These are phyloP conservation scores for Backusella tarrabulga DNA, from an alignment of 192 early-diverging fungal species.

Conservation along the genomic window DNA sequence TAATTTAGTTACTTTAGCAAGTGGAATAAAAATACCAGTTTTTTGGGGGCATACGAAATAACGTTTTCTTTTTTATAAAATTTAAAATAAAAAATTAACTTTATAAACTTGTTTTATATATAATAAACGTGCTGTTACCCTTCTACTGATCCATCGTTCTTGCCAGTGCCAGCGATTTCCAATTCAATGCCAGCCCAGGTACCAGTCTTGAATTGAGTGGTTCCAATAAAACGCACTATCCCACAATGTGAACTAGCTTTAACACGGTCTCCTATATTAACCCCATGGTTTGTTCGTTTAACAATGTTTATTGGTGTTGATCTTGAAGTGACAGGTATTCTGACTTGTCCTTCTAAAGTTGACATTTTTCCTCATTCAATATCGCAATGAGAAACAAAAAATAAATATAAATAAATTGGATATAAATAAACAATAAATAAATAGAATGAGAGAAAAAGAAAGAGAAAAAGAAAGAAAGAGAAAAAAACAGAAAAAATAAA, in stretches of 20 bases:
- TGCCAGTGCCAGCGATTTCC: constrained; percentile 64
- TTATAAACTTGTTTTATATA: constrained; percentile 32
- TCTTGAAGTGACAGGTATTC: not conserved
- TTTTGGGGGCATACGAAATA: constrained; percentile 70
- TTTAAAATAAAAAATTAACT: not conserved
- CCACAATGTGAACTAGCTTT: constrained; percentile 36
- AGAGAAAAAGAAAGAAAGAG: not conserved
- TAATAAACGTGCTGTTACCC: constrained; percentile 40
- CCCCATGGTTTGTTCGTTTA: not conserved
- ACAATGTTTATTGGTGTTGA: not conserved
- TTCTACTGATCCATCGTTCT: constrained; percentile 69
- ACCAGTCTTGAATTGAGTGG: constrained; percentile 67
- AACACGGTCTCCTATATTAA: constrained; percentile 1
- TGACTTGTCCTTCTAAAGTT: constrained; percentile 6
- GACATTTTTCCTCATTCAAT: constrained; percentile 1
- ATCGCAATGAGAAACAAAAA: not conserved
- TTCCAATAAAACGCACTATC: constrained; percentile 64
- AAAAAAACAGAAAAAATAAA: not conserved
- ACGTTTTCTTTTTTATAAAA: constrained; percentile 37
- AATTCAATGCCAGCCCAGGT: constrained; percentile 79
- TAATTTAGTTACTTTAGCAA: constrained; percentile 44
- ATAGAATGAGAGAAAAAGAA: not conserved
- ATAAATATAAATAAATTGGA: not conserved
- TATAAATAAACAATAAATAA: not conserved
- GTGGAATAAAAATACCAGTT: constrained; percentile 67